phyloP scores from a whole-genome alignment of 2,329 filamentous ascomycete species.

The Neobulgaria alba region DNA sequence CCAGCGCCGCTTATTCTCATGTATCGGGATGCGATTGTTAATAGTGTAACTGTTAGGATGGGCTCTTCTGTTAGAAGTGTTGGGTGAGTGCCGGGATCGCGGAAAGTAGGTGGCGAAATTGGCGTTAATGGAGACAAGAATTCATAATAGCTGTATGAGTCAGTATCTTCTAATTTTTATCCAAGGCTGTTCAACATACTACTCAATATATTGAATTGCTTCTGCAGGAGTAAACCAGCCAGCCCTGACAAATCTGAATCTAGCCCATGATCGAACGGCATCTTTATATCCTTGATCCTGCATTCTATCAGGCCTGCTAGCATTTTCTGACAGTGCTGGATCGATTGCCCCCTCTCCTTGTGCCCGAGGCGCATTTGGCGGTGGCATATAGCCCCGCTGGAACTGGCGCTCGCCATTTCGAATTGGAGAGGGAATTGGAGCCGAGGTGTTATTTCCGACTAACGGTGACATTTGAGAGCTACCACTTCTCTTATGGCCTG shows the following conservation, averaged over 20 bases:
- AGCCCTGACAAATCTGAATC: constrained; percentile 89
- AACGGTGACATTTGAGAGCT: constrained; percentile 22
- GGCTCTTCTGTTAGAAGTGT: constrained; percentile 84
- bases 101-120: constrained; percentile 86
- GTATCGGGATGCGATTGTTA: constrained; percentile 87
- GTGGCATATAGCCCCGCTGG: constrained; percentile 19
- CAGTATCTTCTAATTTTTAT: too few relatives aligned
- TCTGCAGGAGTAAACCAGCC: constrained; percentile 95
- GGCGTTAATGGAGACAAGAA: constrained; percentile 87
- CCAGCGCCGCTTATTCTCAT: constrained; percentile 72
- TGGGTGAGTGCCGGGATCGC: constrained; percentile 68
- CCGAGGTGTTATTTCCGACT: constrained; percentile 10
- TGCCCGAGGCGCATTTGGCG: constrained; percentile 13
- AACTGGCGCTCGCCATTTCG: constrained; percentile 11
- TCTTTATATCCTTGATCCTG: constrained; percentile 51
- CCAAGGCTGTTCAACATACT: constrained; percentile 44
- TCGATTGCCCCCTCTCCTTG: constrained; percentile 25
- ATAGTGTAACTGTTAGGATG: constrained; percentile 80
- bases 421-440: constrained; percentile 12
- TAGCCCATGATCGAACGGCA: constrained; percentile 79
- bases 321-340: constrained; percentile 17
- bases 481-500: constrained; percentile 27
- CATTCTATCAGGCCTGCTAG: constrained; percentile 19
- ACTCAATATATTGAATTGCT: constrained; percentile 87
- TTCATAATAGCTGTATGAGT: constrained; percentile 84